These are phyloP conservation scores for Zelopaecilomyces penicillatus DNA, from an alignment of 2,329 filamentous ascomycete genomes.

Conservation along the genomic window DNA sequence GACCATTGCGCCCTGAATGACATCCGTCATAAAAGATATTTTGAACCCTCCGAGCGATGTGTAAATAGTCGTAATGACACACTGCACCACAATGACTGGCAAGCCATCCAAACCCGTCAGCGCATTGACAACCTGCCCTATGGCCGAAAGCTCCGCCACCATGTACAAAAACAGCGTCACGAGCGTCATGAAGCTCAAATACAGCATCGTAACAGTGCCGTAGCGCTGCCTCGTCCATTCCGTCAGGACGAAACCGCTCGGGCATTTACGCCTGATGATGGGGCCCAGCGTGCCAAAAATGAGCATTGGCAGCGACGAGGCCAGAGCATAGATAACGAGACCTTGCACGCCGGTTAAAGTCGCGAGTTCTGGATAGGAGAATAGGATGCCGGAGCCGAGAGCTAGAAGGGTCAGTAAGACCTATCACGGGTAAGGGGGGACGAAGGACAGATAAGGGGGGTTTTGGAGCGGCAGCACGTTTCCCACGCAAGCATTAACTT, in stretches of 20 bases:
- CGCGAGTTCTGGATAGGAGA: conserved; percentile 73
- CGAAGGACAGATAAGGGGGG: conserved; percentile 17
- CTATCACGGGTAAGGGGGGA: conserved; percentile 14
- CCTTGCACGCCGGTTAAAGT: conserved; percentile 74
- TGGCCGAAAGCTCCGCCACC: conserved; percentile 72
- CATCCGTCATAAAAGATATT: conserved; percentile 78
- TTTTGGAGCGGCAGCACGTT: conserved; percentile 82
- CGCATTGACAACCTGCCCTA: conserved; percentile 69
- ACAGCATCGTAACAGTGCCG: conserved; percentile 59
- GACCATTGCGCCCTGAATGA: conserved; percentile 73
- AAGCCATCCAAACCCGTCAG: conserved; percentile 68
- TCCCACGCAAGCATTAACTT: conserved; percentile 99
- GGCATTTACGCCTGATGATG: conserved; percentile 70
- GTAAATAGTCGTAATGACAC: conserved; percentile 71
- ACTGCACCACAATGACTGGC: conserved; percentile 69
- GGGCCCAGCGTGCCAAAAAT: conserved; percentile 68
- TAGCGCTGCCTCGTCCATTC: conserved; percentile 79
- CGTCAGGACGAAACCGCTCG: conserved; percentile 75
- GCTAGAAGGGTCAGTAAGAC: conserved; percentile 48
- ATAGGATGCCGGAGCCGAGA: conserved; percentile 75
- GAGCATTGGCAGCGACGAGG: conserved; percentile 64
- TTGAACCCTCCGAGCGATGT: conserved; percentile 77
- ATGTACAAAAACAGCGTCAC: conserved; percentile 82
- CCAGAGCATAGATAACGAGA: conserved; percentile 65
- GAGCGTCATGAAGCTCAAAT: conserved; percentile 68